phyloP scores from a whole-genome alignment of 1,284 basidiomycete genomes.

The Erythrobasidium hasegawianum region DNA sequence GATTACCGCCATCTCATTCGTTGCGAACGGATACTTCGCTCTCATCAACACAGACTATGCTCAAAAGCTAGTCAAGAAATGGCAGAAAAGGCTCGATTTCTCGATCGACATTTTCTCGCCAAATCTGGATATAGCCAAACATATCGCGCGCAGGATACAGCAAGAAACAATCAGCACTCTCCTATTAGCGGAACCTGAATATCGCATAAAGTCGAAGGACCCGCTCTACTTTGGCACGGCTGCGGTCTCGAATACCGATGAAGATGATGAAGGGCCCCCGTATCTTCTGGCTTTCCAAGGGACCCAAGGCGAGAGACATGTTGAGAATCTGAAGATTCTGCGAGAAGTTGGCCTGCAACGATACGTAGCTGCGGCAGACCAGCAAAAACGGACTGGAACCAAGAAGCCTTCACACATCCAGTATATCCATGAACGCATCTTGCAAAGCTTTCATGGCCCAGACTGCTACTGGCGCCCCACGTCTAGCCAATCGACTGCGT shows the following conservation, averaged over 20 bases:
- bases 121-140: conserved; percentile 62
- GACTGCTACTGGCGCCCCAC: conserved; percentile 60
- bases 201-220: conserved; percentile 61
- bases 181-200: conserved; percentile 60
- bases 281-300: conserved; percentile 67
- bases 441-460: conserved; percentile 60
- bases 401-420: not conserved
- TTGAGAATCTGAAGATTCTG: conserved; percentile 76
- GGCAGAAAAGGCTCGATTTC: conserved; percentile 67
- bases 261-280: conserved; percentile 58
- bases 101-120: conserved; percentile 78
- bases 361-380: conserved; percentile 58
- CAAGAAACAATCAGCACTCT: conserved; percentile 71
- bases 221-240: conserved; percentile 56
- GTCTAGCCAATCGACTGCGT: conserved; percentile 51
- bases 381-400: conserved; percentile 35
- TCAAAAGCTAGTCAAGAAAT: conserved; percentile 51
- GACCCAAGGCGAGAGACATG: conserved; percentile 66
- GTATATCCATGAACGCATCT: conserved; percentile 49
- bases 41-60: conserved; percentile 39
- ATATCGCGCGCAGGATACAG: conserved; percentile 72
- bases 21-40: conserved; percentile 53
- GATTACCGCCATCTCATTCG: conserved; percentile 52
- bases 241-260: not conserved
- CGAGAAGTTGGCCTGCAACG: conserved; percentile 60